Base-by-base conservation (phyloP, 176 grass and related monocot species). In the Areca catechu region DNA sequence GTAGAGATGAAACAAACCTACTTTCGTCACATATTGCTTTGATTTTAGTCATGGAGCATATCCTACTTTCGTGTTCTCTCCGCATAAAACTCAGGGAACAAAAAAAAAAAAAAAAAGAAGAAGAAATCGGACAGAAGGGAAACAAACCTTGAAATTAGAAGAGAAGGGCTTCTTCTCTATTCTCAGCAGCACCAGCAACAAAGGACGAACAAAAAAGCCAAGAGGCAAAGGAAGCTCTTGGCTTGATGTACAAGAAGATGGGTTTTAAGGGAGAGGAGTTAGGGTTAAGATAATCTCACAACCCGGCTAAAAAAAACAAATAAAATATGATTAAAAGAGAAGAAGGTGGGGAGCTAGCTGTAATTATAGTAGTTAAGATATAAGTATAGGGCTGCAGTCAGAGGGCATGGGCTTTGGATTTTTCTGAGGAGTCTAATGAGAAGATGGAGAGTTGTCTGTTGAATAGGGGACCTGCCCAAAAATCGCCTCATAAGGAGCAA, bases 201-300 rank as follows among this genome's bases (percentile, higher is more conserved):
- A 37, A 24, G 49, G 58, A 53, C 50, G 54, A 62, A 5, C 50
- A 23, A 19, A 2, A 62, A 51, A 43, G 57, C 70, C 58, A 61
- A 72, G 58, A 54, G 15, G 50, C 18, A 71, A 71, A 60, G 54
- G 43, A 51, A 51, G 23, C 43, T 60, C 37, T 52, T 61, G 68
- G 47, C 48, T 43, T 43, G 34, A 43, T 9, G 34, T 43, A 0
- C 34, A 37, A 29, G 48, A 52, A 60, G 68, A 20, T 61, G 48
- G 9, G 48, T 71, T 60, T 71, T 51, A 60, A 71, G 34, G 34
- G 57, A 51, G 57, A 21, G 16, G 68, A 30, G 30, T 4, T 69
- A 57, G 51, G 7, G 18, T 53, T 24, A 27, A 51, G 15, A 24
- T 53, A 25, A 43, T 14, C 34, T 12, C 3, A 12, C 34, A 14